phyloP scores from a whole-genome alignment of 1,284 basidiomycete genomes.

The Ustilago loliicola region DNA sequence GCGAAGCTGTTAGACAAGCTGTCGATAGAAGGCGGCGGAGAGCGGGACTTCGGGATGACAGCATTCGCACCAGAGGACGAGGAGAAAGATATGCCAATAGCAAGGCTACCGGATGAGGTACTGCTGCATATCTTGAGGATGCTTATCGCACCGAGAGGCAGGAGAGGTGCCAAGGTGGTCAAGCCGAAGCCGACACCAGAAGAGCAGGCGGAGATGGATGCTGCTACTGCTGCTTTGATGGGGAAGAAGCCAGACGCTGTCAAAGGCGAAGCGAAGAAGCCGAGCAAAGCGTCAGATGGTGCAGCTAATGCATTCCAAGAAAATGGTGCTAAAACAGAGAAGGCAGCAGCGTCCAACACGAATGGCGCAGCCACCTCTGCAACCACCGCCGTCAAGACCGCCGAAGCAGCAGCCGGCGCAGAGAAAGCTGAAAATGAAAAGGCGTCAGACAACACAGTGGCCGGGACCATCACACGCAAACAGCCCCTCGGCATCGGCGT shows the following conservation, averaged over 20 bases:
- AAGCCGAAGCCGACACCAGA: constrained; percentile 47
- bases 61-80: constrained; percentile 56
- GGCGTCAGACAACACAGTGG: constrained; percentile 15
- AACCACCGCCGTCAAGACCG: background rate
- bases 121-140: constrained; percentile 55
- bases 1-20: constrained; percentile 42
- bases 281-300: constrained; percentile 1
- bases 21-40: constrained; percentile 43
- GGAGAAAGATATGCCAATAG: constrained; percentile 45
- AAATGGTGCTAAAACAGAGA: background rate
- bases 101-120: constrained; percentile 63
- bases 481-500: constrained; percentile 54
- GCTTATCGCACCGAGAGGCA: constrained; percentile 53
- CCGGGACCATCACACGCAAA: constrained; percentile 17
- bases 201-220: constrained; percentile 42
- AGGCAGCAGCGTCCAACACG: background rate
- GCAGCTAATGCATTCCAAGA: background rate
- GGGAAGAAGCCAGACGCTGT: background rate
- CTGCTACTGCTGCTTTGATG: constrained; percentile 34
- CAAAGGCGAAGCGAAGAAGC: constrained; percentile 7
- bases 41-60: constrained; percentile 40
- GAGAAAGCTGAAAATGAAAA: constrained; percentile 20
- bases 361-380: background rate
- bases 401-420: constrained; percentile 1
- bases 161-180: constrained; percentile 54